Conservation (phyloP, 2,329 filamentous ascomycete genomes). For the Ambrosiella beaveri region DNA sequence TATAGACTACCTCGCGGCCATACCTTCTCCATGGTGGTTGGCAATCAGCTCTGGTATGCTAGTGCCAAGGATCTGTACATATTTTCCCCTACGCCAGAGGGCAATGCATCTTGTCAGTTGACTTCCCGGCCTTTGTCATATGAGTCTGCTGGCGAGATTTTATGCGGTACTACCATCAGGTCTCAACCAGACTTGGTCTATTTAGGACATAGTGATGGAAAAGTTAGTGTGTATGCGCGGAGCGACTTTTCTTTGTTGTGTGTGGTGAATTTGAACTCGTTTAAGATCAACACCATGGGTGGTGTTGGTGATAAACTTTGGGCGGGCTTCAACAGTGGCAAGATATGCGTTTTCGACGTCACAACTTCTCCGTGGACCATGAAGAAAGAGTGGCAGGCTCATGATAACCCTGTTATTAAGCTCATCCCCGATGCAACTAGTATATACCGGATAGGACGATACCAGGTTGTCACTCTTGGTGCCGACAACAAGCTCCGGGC, state of each 20-base stretch:
- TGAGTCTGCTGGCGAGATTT: slow-evolving; percentile 68
- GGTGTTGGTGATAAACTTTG: slow-evolving; percentile 72
- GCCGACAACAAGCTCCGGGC: slow-evolving; percentile 68
- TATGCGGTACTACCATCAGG: slow-evolving; percentile 59
- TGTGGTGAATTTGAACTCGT: slow-evolving; percentile 72
- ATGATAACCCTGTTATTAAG: slow-evolving; percentile 64
- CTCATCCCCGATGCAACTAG: slow-evolving; percentile 65
- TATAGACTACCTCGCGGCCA: slow-evolving; percentile 68
- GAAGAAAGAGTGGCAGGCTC: slow-evolving; percentile 88
- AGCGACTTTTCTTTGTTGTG: slow-evolving; percentile 60
- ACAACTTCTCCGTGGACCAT: slow-evolving; percentile 68
- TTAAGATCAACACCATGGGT: slow-evolving; percentile 80
- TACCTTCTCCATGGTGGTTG: slow-evolving; percentile 77
- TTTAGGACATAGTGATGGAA: slow-evolving; percentile 84
- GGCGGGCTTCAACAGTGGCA: slow-evolving; percentile 89
- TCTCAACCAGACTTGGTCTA: slow-evolving; percentile 65
- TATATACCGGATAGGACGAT: slow-evolving; percentile 66
- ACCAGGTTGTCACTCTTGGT: slow-evolving; percentile 74
- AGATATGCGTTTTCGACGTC: slow-evolving; percentile 83
- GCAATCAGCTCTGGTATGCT: slow-evolving; percentile 72
- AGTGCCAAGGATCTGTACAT: slow-evolving; percentile 74
- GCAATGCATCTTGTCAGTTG: slow-evolving; percentile 56
- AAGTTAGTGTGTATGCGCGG: slow-evolving; percentile 80
- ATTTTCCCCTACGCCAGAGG: slow-evolving; percentile 55
- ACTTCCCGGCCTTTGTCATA: slow-evolving; percentile 52